A percentile compares a stretch with the other conserved stretches of the same genome.
phyloP scores from a whole-genome alignment of 345 rosid species.

The Crucihimalaya himalaica region DNA sequence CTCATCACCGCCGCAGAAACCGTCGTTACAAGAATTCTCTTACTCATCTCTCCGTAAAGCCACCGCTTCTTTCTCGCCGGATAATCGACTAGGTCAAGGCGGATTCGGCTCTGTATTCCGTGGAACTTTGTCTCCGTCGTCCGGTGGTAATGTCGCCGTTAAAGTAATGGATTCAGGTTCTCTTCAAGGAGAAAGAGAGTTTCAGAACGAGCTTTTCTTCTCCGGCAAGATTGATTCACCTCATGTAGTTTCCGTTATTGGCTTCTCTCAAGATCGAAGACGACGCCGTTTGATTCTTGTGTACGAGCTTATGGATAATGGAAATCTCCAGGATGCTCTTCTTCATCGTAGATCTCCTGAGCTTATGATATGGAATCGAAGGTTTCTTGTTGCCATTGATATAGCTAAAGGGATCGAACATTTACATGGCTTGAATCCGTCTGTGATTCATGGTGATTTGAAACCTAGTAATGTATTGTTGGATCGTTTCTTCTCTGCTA shows the following conservation, averaged over 20 bases:
- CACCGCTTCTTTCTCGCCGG: constrained; percentile 57
- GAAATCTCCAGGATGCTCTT: constrained; percentile 87
- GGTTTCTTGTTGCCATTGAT: constrained; percentile 58
- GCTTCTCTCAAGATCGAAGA: constrained; percentile 72
- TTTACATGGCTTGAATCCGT: constrained; percentile 69
- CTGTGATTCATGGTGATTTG: constrained; percentile 84
- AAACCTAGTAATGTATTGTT: constrained; percentile 83
- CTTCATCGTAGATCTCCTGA: constrained; percentile 69
- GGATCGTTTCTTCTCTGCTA: constrained; percentile 71
- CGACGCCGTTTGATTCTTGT: constrained; percentile 61
- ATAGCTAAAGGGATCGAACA: constrained; percentile 74
- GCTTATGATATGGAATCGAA: constrained; percentile 61
- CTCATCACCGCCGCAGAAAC: constrained; percentile 47
- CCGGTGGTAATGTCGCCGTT: constrained; percentile 57
- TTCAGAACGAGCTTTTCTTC: constrained; percentile 85
- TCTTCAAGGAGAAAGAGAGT: constrained; percentile 91
- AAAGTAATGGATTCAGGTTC: constrained; percentile 94
- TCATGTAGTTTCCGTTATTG: constrained; percentile 62
- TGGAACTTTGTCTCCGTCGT: constrained; percentile 45
- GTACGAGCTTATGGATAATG: constrained; percentile 83
- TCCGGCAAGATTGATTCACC: constrained; percentile 69
- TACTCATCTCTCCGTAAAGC: constrained; percentile 62
- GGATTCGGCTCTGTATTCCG: constrained; percentile 90
- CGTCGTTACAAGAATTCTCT: constrained; percentile 56
- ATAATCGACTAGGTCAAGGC: constrained; percentile 66